Conservation (phyloP, 1,284 basidiomycete genomes). For the Vanrija humicola region DNA sequence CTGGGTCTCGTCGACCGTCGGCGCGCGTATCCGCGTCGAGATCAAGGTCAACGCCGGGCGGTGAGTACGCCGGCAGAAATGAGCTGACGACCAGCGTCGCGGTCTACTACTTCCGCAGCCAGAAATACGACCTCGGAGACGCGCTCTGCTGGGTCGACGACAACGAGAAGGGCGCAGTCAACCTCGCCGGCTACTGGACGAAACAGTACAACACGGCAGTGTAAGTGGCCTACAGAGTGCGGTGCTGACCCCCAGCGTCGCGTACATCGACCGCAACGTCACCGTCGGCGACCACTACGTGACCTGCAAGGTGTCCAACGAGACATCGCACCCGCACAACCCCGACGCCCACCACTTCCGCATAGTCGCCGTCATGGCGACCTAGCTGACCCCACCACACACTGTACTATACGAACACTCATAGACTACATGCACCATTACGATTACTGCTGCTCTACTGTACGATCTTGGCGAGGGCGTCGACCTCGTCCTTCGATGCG, state of each 20-base stretch:
- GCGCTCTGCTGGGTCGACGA: constrained; percentile 51
- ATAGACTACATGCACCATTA: not conserved
- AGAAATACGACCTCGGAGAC: constrained; percentile 47
- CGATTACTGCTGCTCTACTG: not conserved
- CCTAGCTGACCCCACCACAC: constrained; percentile 20
- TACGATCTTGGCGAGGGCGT: constrained; percentile 13
- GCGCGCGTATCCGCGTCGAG: constrained; percentile 44
- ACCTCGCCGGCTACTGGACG: constrained; percentile 44
- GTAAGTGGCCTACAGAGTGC: not conserved
- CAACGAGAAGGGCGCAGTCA: constrained; percentile 42
- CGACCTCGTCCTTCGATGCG: constrained; percentile 18
- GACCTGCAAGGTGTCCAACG: constrained; percentile 46
- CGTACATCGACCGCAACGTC: constrained; percentile 48
- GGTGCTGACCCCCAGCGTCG: constrained; percentile 14
- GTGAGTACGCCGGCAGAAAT: constrained; percentile 18
- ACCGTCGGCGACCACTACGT: constrained; percentile 41
- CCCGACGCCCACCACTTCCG: constrained; percentile 48
- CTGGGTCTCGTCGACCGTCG: constrained; percentile 39
- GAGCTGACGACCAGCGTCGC: constrained; percentile 34
- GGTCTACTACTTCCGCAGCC: constrained; percentile 48
- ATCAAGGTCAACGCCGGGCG: constrained; percentile 42
- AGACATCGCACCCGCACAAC: constrained; percentile 41
- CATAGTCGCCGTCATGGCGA: constrained; percentile 50
- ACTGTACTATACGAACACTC: not conserved
- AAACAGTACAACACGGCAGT: constrained; percentile 44